Evolutionary conservation across 2,329 filamentous ascomycete species (phyloP).

Genomic region (Aaosphaeria pasadenensis): DNA sequence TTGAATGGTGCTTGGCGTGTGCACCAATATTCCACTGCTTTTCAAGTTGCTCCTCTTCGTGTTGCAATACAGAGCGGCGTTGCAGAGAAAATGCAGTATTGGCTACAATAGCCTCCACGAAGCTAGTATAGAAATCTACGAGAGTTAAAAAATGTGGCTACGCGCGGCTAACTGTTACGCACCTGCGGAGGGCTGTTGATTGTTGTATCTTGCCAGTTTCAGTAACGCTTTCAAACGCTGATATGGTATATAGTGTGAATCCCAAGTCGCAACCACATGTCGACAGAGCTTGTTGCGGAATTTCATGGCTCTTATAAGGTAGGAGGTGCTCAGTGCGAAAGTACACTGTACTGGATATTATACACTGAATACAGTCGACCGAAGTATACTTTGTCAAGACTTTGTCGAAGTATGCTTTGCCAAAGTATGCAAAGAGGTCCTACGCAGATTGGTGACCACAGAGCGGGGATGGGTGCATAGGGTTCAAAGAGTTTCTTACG

Average conservation of each 20-base stretch:
- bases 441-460: too few species aligned
- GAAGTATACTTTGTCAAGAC: too few species aligned
- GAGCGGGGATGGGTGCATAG: too few species aligned
- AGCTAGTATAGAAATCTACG: conserved; percentile 1
- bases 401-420: too few species aligned
- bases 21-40: not conserved
- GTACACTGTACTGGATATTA: too few species aligned
- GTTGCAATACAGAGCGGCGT: not conserved
- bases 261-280: not conserved
- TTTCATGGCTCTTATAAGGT: not conserved
- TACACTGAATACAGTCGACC: too few species aligned
- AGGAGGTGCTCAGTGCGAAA: too few species aligned
- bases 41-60: not conserved
- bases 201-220: not conserved
- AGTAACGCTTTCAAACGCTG: not conserved
- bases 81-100: conserved; percentile 1
- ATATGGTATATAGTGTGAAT: conserved; percentile 1
- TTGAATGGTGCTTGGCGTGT: not conserved
- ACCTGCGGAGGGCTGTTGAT: not conserved
- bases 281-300: not conserved
- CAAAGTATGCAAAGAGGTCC: too few species aligned
- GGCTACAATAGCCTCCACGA: not conserved
- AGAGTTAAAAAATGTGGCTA: not conserved
- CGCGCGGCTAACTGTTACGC: not conserved
- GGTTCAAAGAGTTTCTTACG: too few species aligned